Evolutionary conservation across 2,329 filamentous ascomycete genomes (phyloP), one percentile per base, ranked within the genome.

Genomic region (Apiospora phragmitis): DNA sequence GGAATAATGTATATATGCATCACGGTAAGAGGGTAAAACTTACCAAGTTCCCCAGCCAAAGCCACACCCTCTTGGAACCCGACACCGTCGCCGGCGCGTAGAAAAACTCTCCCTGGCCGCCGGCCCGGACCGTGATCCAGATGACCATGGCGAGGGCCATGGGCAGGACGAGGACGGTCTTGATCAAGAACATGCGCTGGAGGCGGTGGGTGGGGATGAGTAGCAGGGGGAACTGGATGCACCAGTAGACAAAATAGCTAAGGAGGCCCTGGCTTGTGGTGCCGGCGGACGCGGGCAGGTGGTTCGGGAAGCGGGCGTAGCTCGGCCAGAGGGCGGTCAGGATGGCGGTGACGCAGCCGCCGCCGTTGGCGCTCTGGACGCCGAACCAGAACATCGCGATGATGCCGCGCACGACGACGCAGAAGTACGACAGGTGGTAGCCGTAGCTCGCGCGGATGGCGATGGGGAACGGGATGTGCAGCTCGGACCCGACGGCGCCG

Each of bases 311-410:
- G 0, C 81, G 81, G 1, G 83, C 78, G 73, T 88, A 91, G 12
- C 84, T 86, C 0, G 89, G 89, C 86, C 88, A 90, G 68, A 85
- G 83, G 14, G 84, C 81, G 3, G 77, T 78, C 38, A 86, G 76
- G 75, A 86, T 84, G 70, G 82, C 79, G 0, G 81, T 82, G 42
- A 84, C 79, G 74, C 80, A 81, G 65, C 88, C 87, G 0, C 86
- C 89, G 0, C 90, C 90, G 73, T 90, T 91, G 71, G 89, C 88
- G 51, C 87, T 89, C 74, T 92, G 89, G 76, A 81, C 80, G 59
- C 79, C 78, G 72, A 85, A 81, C 72, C 82, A 83, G 66, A 85
- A 84, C 12, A 83, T 80, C 3, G 83, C 81, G 12, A 84, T 79
- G 14, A 83, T 80, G 12, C 81, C 83, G 29, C 83, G 80, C 76